phyloP scores from a whole-genome alignment of 1,284 basidiomycete genomes.

The Cutaneotrichosporon sp. region DNA sequence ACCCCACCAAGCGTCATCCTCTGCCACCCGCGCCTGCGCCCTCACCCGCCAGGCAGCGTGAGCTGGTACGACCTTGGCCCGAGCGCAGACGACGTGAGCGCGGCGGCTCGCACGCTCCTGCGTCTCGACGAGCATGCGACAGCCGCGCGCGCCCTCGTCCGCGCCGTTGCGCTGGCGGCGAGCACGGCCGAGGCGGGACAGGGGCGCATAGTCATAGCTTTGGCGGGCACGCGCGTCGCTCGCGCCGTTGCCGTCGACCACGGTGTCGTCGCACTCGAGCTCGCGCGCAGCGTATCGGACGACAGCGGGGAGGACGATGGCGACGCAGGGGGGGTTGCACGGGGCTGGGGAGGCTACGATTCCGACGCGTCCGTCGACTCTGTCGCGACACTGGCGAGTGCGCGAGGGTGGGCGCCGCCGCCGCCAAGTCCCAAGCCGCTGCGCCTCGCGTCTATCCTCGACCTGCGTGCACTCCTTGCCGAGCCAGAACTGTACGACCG shows the following conservation, averaged over 20 bases:
- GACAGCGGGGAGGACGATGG: too few species aligned
- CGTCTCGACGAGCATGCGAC: neutral
- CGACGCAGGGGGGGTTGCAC: too few species aligned
- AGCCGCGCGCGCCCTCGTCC: neutral
- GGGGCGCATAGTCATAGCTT: neutral
- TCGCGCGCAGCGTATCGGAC: neutral
- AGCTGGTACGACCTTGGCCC: neutral
- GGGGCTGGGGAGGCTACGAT: too few species aligned
- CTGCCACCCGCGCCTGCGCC: neutral
- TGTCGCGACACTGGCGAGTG: too few species aligned
- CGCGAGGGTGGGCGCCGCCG: too few species aligned
- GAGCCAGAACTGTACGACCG: neutral
- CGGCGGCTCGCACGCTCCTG: neutral
- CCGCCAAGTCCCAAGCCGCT: too few species aligned
- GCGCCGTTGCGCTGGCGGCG: neutral
- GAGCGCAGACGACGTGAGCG: neutral
- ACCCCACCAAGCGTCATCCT: neutral
- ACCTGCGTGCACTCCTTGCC: neutral
- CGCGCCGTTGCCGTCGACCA: conserved; percentile 2
- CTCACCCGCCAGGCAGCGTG: neutral
- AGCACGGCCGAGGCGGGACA: neutral
- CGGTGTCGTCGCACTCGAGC: conserved; percentile 4
- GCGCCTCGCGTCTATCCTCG: neutral
- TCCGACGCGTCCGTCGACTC: too few species aligned
- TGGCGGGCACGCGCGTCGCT: conserved; percentile 3